Conservation (phyloP, 495 filamentous ascomycete genomes). For the Hyaloscypha bicolor region DNA sequence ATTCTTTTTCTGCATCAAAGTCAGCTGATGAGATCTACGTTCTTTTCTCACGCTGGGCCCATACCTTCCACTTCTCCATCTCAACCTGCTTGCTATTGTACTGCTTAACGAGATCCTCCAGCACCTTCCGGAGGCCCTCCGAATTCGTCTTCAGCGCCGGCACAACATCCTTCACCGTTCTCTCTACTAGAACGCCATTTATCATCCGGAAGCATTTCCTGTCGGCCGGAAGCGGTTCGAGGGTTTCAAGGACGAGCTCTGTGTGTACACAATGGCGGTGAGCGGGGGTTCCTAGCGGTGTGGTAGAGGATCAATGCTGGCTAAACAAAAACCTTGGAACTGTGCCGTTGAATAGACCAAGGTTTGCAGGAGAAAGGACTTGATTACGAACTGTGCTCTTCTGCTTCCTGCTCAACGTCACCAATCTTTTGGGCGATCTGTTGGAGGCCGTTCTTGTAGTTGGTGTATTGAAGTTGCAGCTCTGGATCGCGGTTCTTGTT, state of each 20-base stretch:
- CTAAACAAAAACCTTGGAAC: constrained; percentile 12
- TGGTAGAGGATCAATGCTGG: constrained; percentile 9
- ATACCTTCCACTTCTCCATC: constrained; percentile 97
- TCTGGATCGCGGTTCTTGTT: constrained; percentile 52
- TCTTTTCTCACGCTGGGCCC: constrained; percentile 29
- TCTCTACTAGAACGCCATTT: constrained; percentile 92
- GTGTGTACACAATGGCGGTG: constrained; percentile 41
- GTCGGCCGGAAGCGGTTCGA: constrained; percentile 78
- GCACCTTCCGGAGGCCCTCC: constrained; percentile 92
- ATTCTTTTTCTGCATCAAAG: constrained; percentile 83
- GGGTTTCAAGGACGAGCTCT: constrained; percentile 89
- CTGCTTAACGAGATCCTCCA: constrained; percentile 94
- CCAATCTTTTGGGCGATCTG: constrained; percentile 94
- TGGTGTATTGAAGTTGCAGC: constrained; percentile 89
- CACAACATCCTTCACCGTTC: constrained; percentile 88
- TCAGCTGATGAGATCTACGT: constrained; percentile 11
- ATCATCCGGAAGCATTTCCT: constrained; percentile 99
- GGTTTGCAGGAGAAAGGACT: constrained; percentile 18
- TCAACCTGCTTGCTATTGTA: constrained; percentile 95
- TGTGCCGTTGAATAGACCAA: constrained; percentile 14
- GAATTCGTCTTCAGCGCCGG: constrained; percentile 92
- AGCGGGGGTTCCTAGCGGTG: constrained; percentile 28
- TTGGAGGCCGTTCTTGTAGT: constrained; percentile 94
- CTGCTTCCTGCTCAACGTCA: constrained; percentile 93
- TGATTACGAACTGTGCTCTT: constrained; percentile 86